phyloP scores from a whole-genome alignment of 2,329 filamentous ascomycete genomes.

The Parascedosporium putredinis region DNA sequence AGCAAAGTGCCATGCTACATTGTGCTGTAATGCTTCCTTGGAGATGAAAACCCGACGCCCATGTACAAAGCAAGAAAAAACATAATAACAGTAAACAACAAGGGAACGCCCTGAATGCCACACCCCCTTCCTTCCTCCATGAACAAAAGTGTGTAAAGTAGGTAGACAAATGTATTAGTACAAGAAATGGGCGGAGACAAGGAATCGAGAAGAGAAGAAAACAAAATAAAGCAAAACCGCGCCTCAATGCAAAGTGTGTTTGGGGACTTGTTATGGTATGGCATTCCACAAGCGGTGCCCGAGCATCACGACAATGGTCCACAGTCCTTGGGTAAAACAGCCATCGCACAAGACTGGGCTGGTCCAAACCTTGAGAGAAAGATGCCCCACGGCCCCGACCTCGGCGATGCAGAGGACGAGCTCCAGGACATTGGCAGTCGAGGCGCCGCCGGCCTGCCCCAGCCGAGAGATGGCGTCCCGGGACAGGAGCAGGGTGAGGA shows the following conservation, averaged over 20 bases:
- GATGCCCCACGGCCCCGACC: slow-evolving; percentile 2
- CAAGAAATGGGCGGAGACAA: too few species aligned
- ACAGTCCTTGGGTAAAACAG: slow-evolving; percentile 4
- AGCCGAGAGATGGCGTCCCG: neutral
- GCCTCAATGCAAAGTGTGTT: neutral
- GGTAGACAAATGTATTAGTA: too few species aligned
- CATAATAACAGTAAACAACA: slow-evolving; percentile 4
- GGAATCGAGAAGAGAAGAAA: too few species aligned
- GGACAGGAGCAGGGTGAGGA: neutral
- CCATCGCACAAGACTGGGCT: neutral
- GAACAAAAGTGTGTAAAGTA: neutral
- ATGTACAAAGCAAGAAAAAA: slow-evolving; percentile 4
- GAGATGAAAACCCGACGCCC: neutral
- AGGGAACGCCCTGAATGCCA: neutral
- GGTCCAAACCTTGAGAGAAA: slow-evolving; percentile 4
- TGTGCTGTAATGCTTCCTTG: neutral
- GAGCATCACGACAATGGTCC: slow-evolving; percentile 4
- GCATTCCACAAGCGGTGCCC: slow-evolving; percentile 1
- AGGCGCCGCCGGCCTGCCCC: neutral
- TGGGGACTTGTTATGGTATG: neutral
- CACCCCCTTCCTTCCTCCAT: neutral
- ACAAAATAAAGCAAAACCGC: neutral
- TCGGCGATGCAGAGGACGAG: neutral
- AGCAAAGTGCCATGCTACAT: too few species aligned
- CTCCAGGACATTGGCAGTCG: neutral